Conservation (phyloP, 2,329 filamentous ascomycete genomes). For the Ophiosphaerella herpotricha region DNA sequence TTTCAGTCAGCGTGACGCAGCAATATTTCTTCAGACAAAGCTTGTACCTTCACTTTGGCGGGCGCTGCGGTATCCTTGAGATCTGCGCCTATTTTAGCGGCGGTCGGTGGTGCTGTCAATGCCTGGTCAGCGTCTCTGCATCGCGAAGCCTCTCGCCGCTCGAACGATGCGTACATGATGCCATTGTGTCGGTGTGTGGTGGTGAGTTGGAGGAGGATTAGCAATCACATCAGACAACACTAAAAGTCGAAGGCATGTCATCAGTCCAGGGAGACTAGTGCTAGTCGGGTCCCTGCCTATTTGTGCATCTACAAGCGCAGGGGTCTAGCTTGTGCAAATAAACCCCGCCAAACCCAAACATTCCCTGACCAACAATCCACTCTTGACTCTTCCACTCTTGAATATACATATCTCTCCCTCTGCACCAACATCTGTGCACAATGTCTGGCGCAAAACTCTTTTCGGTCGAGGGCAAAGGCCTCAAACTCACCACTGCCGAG, state of each 20-base stretch:
- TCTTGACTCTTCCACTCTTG: slow-evolving; percentile 3
- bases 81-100: slow-evolving; percentile 53
- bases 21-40: slow-evolving; percentile 15
- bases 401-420: not conserved
- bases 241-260: slow-evolving; percentile 21
- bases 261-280: slow-evolving; percentile 26
- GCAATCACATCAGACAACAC: slow-evolving; percentile 26
- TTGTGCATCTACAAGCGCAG: not conserved
- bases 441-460: slow-evolving; percentile 69
- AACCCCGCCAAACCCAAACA: slow-evolving; percentile 41
- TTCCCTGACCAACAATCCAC: slow-evolving; percentile 8
- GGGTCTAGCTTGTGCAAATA: slow-evolving; percentile 19
- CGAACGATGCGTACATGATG: slow-evolving; percentile 32
- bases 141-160: not conserved
- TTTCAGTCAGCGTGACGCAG: not conserved
- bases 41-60: slow-evolving; percentile 55
- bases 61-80: slow-evolving; percentile 48
- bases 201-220: slow-evolving; percentile 26
- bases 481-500: slow-evolving; percentile 88
- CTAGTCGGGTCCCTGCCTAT: slow-evolving; percentile 13
- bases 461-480: slow-evolving; percentile 85
- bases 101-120: slow-evolving; percentile 33
- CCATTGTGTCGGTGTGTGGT: slow-evolving; percentile 33
- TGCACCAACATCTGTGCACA: slow-evolving; percentile 3
- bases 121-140: slow-evolving; percentile 10